These are phyloP conservation scores for Ceratocystis colombiana DNA, from an alignment of 2,329 filamentous ascomycete genomes.

Conservation along the genomic window DNA sequence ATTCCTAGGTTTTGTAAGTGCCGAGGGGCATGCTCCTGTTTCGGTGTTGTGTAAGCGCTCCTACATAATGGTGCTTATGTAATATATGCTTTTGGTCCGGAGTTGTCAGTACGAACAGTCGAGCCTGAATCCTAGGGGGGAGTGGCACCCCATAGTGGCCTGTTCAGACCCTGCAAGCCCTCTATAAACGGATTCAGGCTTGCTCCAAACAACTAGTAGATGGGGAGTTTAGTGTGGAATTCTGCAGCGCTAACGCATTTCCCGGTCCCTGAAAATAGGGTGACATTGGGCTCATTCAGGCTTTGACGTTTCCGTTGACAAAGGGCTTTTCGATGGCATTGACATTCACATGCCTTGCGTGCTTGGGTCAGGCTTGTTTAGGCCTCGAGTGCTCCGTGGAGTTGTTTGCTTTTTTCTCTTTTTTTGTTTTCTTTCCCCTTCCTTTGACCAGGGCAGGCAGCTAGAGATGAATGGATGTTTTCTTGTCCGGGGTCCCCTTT, in stretches of 20 bases:
- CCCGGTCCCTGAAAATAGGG: conserved; percentile 10
- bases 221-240: not conserved
- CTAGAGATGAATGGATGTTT: too few species aligned
- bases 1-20: not conserved
- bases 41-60: not conserved
- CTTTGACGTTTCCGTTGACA: conserved; percentile 16
- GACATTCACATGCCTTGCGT: not conserved
- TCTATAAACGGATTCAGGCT: conserved; percentile 12
- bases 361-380: too few species aligned
- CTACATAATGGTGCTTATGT: not conserved
- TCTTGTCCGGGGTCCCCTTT: too few species aligned
- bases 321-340: not conserved
- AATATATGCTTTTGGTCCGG: not conserved
- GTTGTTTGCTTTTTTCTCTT: too few species aligned
- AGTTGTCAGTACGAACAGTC: not conserved
- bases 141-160: conserved; percentile 4
- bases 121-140: not conserved
- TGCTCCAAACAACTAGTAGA: not conserved
- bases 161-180: conserved; percentile 5
- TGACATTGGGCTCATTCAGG: conserved; percentile 8
- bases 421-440: too few species aligned
- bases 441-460: too few species aligned
- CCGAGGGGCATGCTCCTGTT: not conserved
- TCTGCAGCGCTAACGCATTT: not conserved
- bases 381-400: too few species aligned